These are phyloP conservation scores for Simmondsia chinensis DNA, from an alignment of 148 eudicot genomes.

Conservation along the genomic window DNA sequence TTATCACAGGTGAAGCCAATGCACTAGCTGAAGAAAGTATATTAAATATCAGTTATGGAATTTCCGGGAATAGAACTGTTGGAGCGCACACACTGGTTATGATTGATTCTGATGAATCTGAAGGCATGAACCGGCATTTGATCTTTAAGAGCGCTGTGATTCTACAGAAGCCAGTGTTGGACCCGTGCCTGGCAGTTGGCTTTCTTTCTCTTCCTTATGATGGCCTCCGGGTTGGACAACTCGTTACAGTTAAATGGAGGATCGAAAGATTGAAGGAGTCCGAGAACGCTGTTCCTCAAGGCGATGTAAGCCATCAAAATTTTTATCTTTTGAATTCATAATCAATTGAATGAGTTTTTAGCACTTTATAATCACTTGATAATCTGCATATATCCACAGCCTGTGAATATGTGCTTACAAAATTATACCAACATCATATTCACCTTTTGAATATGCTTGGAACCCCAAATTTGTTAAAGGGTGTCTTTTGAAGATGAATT, in stretches of 20 bases:
- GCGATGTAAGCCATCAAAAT: slow-evolving; percentile 32
- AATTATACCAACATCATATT: no score
- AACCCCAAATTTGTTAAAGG: no score
- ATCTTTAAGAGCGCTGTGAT: slow-evolving; percentile 73
- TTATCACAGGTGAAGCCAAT: slow-evolving; percentile 48
- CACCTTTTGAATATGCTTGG: no score
- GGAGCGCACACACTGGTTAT: slow-evolving; percentile 81
- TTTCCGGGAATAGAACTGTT: slow-evolving; percentile 54
- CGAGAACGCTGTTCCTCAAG: slow-evolving; percentile 26
- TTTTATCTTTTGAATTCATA: background rate
- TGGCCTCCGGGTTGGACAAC: slow-evolving; percentile 84
- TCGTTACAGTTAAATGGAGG: slow-evolving; percentile 87
- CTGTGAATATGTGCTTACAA: no score
- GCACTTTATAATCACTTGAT: background rate
- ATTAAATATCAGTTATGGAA: slow-evolving; percentile 61
- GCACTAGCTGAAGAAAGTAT: slow-evolving; percentile 42
- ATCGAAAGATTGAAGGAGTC: slow-evolving; percentile 81
- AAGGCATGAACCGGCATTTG: slow-evolving; percentile 28
- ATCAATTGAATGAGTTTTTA: background rate
- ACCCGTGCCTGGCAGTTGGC: slow-evolving; percentile 95
- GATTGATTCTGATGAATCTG: slow-evolving; percentile 18
- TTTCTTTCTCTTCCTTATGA: slow-evolving; percentile 90
- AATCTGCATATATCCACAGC: no score
- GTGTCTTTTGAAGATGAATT: no score
- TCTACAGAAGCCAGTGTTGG: slow-evolving; percentile 84